Base-by-base conservation (phyloP, 176 grass and related monocot genomes). In the Areca catechu region DNA sequence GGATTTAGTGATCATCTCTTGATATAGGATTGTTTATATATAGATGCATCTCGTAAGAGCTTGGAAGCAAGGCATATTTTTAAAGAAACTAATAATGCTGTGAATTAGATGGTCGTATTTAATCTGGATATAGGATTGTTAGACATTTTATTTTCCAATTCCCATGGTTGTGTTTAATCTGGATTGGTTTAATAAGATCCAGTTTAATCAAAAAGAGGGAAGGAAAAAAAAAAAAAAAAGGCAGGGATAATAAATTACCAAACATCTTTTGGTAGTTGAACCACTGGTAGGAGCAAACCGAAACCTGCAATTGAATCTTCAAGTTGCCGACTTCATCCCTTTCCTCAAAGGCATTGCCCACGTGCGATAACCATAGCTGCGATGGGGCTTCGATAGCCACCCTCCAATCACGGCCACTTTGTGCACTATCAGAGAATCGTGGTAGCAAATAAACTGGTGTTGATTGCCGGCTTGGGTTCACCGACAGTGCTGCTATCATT, bases 211-310 rank as follows among this genome's bases (percentile, higher is more conserved):
- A 56, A 10, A n/a, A n/a, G n/a, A n/a, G n/a, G n/a, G n/a, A n/a
- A n/a, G n/a, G n/a, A n/a, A n/a, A n/a, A n/a, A n/a, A n/a, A 56
- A 56, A 20, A 20, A 19, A 56, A 9, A 37, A 37, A 37, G 12
- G 7, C 7, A 10, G 7, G 7, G 7, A 5, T 7, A 12, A 5
- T 14, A 25, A 22, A 16, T 60, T 89, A 95, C 90, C 93, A 19
- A 98, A 92, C 93, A 92, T 92, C 7, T 74, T 75, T 47, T 89
- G 84, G 66, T 92, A 98, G 48, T 98, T 27, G 51, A 98, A 98
- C 87, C 93, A 98, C 30, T 80, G 68, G 79, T 98, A 98, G 49
- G 93, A 98, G 79, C 93, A 98, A 22, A 65, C 75, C 2, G 87
- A 88, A 59, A 82, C 77, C 21, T 88, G 87, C n/a, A 92, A 47